Evolutionary conservation across 2,329 filamentous ascomycete genomes (phyloP).

Genomic region (Alternaria triticimaculans): DNA sequence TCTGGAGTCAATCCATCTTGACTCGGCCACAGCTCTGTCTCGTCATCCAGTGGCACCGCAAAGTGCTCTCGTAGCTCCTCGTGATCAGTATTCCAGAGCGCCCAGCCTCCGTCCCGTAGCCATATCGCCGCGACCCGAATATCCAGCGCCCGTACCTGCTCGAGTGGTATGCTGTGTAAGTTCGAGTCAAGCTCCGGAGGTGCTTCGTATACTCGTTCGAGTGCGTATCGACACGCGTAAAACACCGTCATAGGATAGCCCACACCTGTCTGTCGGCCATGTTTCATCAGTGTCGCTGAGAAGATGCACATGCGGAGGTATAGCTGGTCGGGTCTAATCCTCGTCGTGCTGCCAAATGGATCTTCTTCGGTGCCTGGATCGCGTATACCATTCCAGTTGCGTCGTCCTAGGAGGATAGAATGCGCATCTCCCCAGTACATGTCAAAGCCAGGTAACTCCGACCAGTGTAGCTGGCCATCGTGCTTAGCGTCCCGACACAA

Average conservation of each 20-base stretch:
- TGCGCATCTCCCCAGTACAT: not conserved
- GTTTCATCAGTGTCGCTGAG: not conserved
- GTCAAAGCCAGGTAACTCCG: not conserved
- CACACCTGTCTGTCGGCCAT: not conserved
- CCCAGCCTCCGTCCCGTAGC: not conserved
- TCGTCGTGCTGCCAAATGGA: not conserved
- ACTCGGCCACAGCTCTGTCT: not conserved
- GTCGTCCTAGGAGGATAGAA: not conserved
- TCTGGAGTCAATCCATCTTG: not conserved
- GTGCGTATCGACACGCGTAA: not conserved
- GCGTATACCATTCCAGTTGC: not conserved
- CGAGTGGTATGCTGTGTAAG: not conserved
- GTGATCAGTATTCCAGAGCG: not conserved
- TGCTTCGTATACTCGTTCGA: not conserved
- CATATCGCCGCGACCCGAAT: conserved; percentile 6
- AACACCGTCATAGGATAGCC: not conserved
- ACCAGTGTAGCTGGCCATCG: not conserved
- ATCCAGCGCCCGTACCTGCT: conserved; percentile 2
- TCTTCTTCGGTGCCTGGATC: not conserved
- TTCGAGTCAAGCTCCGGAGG: not conserved
- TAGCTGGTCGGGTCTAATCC: not conserved
- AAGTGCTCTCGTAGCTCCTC: not conserved
- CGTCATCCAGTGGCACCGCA: not conserved
- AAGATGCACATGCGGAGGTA: not conserved
- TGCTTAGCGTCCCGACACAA: not conserved